phyloP scores from a whole-genome alignment of 2,329 filamentous ascomycete species.

The Coniella lustricola region DNA sequence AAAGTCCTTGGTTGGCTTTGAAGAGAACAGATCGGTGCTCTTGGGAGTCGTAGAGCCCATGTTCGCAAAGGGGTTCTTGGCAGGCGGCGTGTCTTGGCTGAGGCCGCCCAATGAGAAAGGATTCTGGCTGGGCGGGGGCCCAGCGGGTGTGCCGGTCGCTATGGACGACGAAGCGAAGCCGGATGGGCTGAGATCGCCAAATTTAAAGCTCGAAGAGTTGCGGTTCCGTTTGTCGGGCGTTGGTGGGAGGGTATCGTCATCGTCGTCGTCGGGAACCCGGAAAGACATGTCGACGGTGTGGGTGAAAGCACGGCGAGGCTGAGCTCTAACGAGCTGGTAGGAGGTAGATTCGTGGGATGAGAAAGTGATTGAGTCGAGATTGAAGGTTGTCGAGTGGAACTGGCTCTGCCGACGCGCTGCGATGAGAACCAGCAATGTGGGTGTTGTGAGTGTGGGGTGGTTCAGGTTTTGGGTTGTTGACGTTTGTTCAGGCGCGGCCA shows the following conservation, averaged over 20 bases:
- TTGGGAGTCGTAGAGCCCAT: constrained; percentile 8
- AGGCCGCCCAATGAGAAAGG: constrained; percentile 12
- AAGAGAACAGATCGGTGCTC: constrained; percentile 6
- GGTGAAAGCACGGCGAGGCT: constrained; percentile 16
- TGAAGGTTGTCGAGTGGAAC: too few relatives aligned
- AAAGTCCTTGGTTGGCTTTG: constrained; percentile 28
- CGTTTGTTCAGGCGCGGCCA: background rate
- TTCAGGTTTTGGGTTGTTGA: background rate
- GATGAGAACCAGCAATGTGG: too few relatives aligned
- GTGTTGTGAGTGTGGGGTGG: too few relatives aligned
- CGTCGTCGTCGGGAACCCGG: constrained; percentile 34
- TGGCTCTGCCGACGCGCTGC: too few relatives aligned
- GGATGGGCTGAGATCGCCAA: constrained; percentile 42
- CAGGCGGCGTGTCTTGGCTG: constrained; percentile 9
- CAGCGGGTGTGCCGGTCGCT: constrained; percentile 49
- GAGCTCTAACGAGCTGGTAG: background rate
- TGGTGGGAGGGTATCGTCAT: constrained; percentile 35
- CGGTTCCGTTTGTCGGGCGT: constrained; percentile 39
- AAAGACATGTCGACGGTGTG: constrained; percentile 29
- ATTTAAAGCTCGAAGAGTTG: constrained; percentile 31
- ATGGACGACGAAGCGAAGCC: constrained; percentile 45
- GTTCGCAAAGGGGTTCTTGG: constrained; percentile 12
- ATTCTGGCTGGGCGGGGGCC: constrained; percentile 33
- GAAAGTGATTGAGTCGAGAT: too few relatives aligned
- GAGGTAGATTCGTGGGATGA: background rate